A percentile compares a stretch with the other conserved stretches of the same genome.
Evolutionary conservation across 768 basidiomycete genomes (phyloP).

Genomic region (Lenzites betulinus): DNA sequence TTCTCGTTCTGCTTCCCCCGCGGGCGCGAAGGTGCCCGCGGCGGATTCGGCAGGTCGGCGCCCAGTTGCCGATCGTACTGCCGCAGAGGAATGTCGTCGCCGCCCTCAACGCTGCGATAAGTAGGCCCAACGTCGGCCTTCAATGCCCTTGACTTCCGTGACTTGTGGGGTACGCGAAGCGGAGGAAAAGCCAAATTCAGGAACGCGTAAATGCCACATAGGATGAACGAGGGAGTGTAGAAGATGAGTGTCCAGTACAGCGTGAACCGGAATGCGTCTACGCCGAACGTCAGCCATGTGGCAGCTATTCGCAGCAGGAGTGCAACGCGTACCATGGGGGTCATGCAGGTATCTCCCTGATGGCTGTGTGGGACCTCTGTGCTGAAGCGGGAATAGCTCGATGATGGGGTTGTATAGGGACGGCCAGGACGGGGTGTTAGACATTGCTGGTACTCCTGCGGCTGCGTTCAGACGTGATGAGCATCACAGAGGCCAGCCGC

Average conservation of each 20-base stretch:
- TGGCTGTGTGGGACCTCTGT: conserved; percentile 33
- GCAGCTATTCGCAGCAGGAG: background rate
- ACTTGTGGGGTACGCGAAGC: conserved; percentile 15
- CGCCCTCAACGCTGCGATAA: conserved; percentile 15
- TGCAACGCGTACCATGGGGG: conserved; percentile 32
- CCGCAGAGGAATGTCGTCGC: conserved; percentile 21
- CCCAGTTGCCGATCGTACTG: conserved; percentile 7
- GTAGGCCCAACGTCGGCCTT: conserved; percentile 4
- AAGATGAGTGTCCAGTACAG: conserved; percentile 52
- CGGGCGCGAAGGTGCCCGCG: conserved; percentile 10
- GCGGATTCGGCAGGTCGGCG: background rate
- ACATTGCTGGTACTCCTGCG: conserved; percentile 2
- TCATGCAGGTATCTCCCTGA: conserved; percentile 39
- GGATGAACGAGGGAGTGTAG: conserved; percentile 43
- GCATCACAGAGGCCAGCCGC: background rate
- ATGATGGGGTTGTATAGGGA: conserved; percentile 40
- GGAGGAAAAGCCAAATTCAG: conserved; percentile 44
- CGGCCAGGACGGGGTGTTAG: conserved; percentile 28
- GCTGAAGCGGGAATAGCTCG: conserved; percentile 35
- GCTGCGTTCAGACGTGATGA: background rate
- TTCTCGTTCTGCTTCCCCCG: conserved; percentile 32
- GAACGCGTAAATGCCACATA: conserved; percentile 45
- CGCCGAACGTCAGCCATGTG: background rate
- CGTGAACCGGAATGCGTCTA: conserved; percentile 48
- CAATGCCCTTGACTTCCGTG: conserved; percentile 3